A percentile compares a stretch with the other conserved stretches of the same genome.
Conservation (phyloP, 192 early-diverging fungal species). For the Pilaira anomala region DNA sequence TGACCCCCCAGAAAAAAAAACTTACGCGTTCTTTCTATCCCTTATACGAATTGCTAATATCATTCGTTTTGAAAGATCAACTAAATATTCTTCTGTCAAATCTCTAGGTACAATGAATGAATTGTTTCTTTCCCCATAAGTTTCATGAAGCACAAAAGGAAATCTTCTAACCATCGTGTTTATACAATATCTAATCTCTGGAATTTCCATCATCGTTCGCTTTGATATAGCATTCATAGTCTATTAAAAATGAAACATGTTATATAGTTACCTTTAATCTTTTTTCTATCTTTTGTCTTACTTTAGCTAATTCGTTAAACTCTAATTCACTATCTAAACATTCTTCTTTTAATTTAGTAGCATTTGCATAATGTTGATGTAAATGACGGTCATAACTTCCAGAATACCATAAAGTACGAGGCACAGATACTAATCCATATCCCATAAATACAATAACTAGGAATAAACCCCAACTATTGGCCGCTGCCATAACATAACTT, state of each 20-base stretch:
- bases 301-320: conserved; percentile 42
- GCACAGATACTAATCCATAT: conserved; percentile 89
- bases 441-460: conserved; percentile 89
- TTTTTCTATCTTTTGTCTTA: conserved; percentile 7
- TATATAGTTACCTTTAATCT: background rate
- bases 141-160: conserved; percentile 25
- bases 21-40: conserved; percentile 72
- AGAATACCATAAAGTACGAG: conserved; percentile 78
- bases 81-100: conserved; percentile 64
- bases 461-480: conserved; percentile 92
- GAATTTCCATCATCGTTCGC: background rate
- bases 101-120: conserved; percentile 43
- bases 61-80: conserved; percentile 64
- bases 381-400: conserved; percentile 62
- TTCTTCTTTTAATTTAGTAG: conserved; percentile 74
- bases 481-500: conserved; percentile 84
- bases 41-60: conserved; percentile 66
- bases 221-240: conserved; percentile 31
- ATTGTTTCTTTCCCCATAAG: conserved; percentile 19
- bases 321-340: conserved; percentile 82
- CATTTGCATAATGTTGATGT: conserved; percentile 60
- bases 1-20: background rate
- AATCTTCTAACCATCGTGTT: conserved; percentile 28
- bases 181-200: conserved; percentile 15
- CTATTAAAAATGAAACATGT: conserved; percentile 9